Evolutionary conservation across 805 yeast species (phyloP), one percentile per base, ranked within the genome.

Genomic region (Metschnikowia sp.): DNA sequence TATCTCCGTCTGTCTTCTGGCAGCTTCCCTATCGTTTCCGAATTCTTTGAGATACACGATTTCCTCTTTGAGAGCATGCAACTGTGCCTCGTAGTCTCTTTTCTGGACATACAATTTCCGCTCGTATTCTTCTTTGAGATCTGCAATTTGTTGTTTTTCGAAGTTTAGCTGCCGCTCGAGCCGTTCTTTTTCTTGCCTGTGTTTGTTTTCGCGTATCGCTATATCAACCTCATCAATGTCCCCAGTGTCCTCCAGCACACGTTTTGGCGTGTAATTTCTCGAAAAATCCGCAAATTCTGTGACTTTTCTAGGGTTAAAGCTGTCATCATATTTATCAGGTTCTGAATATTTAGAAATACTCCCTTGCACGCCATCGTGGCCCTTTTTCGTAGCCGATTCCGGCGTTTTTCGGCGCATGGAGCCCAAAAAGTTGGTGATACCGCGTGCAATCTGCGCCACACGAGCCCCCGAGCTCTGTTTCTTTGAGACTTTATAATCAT

Each of bases 81-180:
- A 19, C 8, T 44, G 42, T 13, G 52, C 52, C 38, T 50, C 52
- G 28, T 36, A 41, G 8, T 40, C 52, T 28, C 15, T 32, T 38
- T 40, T 38, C 12, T 48, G 39, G n/a, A 45, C 32, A 22, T 48
- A 40, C 10, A 51, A 32, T 28, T 47, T 45, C 18, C 52, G 50
- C 49, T 50, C 52, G 35, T 48, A 48, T 12, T 45, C 36, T 19
- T 40, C 42, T 29, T 31, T 34, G 29, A 44, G 38, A 6, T 39
- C 32, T 15, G 32, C 8, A 33, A 26, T 18, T 39, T 29, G 30
- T 11, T 12, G 12, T 8, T 13, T 15, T 40, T 46, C 45, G 3
- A 15, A 22, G 10, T 6, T 12, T 13, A 44, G 46, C 46, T 38
- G 43, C 31, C 11, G 32, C 40, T 44, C 42, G 4, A 46, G 39